These are phyloP conservation scores for Populus nigra DNA, from an alignment of 345 rosid genomes.

Conservation along the genomic window DNA sequence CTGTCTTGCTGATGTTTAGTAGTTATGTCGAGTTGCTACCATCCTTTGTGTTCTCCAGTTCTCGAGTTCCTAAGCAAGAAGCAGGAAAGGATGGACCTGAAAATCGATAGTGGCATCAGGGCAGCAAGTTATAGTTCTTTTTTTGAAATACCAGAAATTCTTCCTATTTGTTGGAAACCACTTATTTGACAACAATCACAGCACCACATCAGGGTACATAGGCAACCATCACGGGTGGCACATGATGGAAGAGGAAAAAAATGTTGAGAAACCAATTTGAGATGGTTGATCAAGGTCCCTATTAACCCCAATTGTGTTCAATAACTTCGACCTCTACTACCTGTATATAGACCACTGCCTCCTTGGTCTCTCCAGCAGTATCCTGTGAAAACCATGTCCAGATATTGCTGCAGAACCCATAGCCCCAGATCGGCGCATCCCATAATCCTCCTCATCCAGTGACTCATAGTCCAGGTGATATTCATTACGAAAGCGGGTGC, in stretches of 20 bases:
- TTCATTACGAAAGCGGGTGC: constrained; percentile 22
- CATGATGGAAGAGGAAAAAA: constrained; percentile 1
- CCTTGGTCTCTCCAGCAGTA: constrained; percentile 38
- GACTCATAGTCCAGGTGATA: constrained; percentile 37
- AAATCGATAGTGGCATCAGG: neutral
- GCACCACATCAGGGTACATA: neutral
- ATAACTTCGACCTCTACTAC: constrained; percentile 30
- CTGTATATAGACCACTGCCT: constrained; percentile 42
- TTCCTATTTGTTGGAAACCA: neutral
- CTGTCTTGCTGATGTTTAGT: neutral
- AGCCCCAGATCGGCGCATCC: constrained; percentile 29
- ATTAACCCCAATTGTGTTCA: neutral
- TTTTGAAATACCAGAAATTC: neutral
- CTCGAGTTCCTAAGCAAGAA: neutral
- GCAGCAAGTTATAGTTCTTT: neutral
- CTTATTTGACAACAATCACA: neutral
- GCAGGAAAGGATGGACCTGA: neutral
- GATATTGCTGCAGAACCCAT: constrained; percentile 37
- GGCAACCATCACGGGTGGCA: constrained; percentile 18
- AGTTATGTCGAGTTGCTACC: neutral
- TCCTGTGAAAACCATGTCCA: constrained; percentile 31
- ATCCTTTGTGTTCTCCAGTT: neutral
- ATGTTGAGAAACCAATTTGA: neutral
- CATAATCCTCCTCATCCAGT: constrained; percentile 43
- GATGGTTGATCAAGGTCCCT: neutral